Evolutionary conservation across 1,284 basidiomycete genomes (phyloP), one percentile per base, ranked within the genome.

Genomic region (Ceratobasidium sp.): DNA sequence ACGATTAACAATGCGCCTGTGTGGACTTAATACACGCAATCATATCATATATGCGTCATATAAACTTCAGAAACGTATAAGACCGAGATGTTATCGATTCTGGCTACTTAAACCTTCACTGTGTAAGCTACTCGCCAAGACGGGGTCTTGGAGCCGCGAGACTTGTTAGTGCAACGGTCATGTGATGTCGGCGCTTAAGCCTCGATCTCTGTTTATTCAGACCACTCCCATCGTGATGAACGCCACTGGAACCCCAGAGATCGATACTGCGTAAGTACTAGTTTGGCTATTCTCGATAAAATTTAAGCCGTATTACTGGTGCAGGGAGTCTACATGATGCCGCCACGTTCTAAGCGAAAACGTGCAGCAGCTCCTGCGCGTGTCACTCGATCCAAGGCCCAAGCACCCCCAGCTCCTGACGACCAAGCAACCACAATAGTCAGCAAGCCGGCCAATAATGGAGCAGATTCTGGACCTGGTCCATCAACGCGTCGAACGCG

Each of bases 271-370:
- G 42, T 46, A 46, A 14, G 42, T 46, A 46, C 42, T 6, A 46
- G 14, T n/a, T 4, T 46, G 16, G 5, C 14, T n/a, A 46, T 46
- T 46, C 16, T 36, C 33, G 33, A n/a, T 16, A 3, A 46, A 46
- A 7, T 14, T 46, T 6, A 46, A 3, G 16, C 6, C 23, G n/a
- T 7, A 21, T 21, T 27, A 21, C 19, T 46, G 2, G 7, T 21
- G 14, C 47, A 50, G 47, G 21, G 47, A 46, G 13, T 41, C 19
- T 49, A 19, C 46, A 23, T 30, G 33, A 62, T 62, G 59, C 59
- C 59, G 23, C 59, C 59, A 30, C 59, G 59, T 30, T 47, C 59
- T 25, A 62, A 62, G 33, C 59, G 59, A 19, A 50, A 46, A 50
- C 46, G 47, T 19, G 5, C 33, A 36, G 27, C 47, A n/a, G 39